These are phyloP conservation scores for Diutina sp. DNA, from an alignment of 1,139 yeast species.

Conservation along the genomic window DNA sequence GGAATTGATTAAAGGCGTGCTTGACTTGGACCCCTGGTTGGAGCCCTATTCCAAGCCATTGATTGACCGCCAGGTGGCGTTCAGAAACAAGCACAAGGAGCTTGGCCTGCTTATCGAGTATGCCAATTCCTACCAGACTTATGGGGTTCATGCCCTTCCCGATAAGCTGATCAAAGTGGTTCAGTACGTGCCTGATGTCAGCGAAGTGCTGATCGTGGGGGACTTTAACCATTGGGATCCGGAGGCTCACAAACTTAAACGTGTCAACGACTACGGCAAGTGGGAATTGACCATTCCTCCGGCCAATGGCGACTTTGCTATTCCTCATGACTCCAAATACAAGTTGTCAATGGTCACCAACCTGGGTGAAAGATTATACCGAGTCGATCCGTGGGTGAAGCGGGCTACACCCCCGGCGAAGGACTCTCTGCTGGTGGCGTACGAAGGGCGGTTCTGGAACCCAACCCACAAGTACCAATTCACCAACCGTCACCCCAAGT, in stretches of 20 bases:
- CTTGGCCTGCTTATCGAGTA: conserved; percentile 37
- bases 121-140: conserved; percentile 49
- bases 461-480: conserved; percentile 51
- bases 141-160: conserved; percentile 62
- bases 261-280: conserved; percentile 50
- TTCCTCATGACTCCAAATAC: conserved; percentile 70
- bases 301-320: conserved; percentile 44
- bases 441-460: conserved; percentile 91
- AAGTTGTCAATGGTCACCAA: conserved; percentile 59
- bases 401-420: conserved; percentile 64
- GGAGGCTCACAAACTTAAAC: conserved; percentile 38
- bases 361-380: conserved; percentile 58
- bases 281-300: conserved; percentile 52
- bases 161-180: conserved; percentile 46
- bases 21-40: conserved; percentile 77
- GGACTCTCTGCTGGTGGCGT: conserved; percentile 18
- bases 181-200: conserved; percentile 89
- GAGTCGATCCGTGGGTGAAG: conserved; percentile 83
- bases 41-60: conserved; percentile 59
- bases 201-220: conserved; percentile 63
- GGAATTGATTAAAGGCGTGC: conserved; percentile 34
- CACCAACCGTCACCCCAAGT: conserved; percentile 48
- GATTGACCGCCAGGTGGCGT: conserved; percentile 29
- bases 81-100: conserved; percentile 26
- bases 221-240: conserved; percentile 83